Evolutionary conservation across 306 rosid genomes (phyloP).

Genomic region (Boehmeria nivea): DNA sequence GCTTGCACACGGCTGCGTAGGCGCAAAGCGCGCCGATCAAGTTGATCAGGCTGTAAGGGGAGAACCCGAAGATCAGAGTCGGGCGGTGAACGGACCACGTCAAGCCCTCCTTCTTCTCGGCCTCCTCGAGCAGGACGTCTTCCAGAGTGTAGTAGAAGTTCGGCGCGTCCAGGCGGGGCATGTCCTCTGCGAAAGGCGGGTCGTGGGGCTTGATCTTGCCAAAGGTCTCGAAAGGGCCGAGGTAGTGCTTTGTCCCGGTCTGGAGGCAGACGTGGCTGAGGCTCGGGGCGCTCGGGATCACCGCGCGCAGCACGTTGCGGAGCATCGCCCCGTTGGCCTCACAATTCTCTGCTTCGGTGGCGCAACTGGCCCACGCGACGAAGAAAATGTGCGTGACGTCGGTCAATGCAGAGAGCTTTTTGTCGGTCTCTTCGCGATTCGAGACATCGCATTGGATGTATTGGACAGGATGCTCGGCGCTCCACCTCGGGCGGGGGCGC

Average conservation of each 20-base stretch:
- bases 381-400: conserved; percentile 55
- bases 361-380: conserved; percentile 34
- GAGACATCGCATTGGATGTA: conserved; percentile 56
- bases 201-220: conserved; percentile 39
- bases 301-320: conserved; percentile 36
- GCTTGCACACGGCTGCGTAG: conserved; percentile 54
- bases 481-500: conserved; percentile 53
- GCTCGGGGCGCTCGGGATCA: conserved; percentile 43
- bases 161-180: conserved; percentile 37
- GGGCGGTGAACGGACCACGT: conserved; percentile 53
- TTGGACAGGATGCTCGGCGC: conserved; percentile 40
- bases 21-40: conserved; percentile 32
- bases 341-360: conserved; percentile 37
- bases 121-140: conserved; percentile 40
- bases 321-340: conserved; percentile 47
- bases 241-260: conserved; percentile 43
- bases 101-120: conserved; percentile 38
- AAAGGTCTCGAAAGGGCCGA: conserved; percentile 32
- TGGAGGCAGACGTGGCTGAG: conserved; percentile 56
- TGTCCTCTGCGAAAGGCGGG: conserved; percentile 47
- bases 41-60: conserved; percentile 53
- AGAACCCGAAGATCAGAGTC: conserved; percentile 37
- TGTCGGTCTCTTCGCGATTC: conserved; percentile 32
- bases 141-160: conserved; percentile 49
- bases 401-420: conserved; percentile 42